Conservation (phyloP, 805 yeast species). For the Teunomyces funiuensis region DNA sequence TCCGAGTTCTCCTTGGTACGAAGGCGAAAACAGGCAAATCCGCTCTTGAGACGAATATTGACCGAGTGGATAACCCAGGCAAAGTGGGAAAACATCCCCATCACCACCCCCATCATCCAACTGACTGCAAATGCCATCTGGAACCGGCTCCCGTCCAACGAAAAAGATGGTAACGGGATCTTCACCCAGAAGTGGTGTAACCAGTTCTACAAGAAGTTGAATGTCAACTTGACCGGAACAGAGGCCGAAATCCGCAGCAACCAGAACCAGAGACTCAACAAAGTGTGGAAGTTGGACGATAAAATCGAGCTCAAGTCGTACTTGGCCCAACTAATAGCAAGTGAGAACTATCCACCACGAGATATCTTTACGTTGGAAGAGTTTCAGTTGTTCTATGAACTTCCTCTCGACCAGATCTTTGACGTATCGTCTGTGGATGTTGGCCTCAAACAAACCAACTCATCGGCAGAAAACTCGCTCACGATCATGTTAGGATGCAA, state of each 20-base stretch:
- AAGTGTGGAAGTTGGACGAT: slow-evolving; percentile 63
- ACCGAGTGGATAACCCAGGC: slow-evolving; percentile 72
- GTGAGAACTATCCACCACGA: slow-evolving; percentile 42
- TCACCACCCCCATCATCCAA: slow-evolving; percentile 61
- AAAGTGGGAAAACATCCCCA: slow-evolving; percentile 64
- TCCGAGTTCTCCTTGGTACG: slow-evolving; percentile 52
- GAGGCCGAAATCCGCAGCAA: slow-evolving; percentile 23
- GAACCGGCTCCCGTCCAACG: slow-evolving; percentile 54
- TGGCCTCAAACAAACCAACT: slow-evolving; percentile 38
- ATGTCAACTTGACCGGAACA: slow-evolving; percentile 49
- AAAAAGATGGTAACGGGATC: slow-evolving; percentile 64
- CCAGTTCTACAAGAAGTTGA: slow-evolving; percentile 47
- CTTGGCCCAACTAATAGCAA: slow-evolving; percentile 30
- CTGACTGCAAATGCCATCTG: slow-evolving; percentile 64
- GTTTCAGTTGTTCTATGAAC: slow-evolving; percentile 55
- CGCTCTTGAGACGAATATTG: slow-evolving; percentile 54
- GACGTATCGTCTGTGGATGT: slow-evolving; percentile 45
- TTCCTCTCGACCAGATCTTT: slow-evolving; percentile 60
- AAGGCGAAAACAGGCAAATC: slow-evolving; percentile 55
- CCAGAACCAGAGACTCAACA: slow-evolving; percentile 34
- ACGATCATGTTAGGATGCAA: slow-evolving; percentile 65
- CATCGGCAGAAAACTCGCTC: slow-evolving; percentile 40
- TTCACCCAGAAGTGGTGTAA: slow-evolving; percentile 64
- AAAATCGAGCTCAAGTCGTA: slow-evolving; percentile 47
- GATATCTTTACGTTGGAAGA: slow-evolving; percentile 64